These are phyloP conservation scores for Solanum acaule DNA, from an alignment of 257 asterid species.

Conservation along the genomic window DNA sequence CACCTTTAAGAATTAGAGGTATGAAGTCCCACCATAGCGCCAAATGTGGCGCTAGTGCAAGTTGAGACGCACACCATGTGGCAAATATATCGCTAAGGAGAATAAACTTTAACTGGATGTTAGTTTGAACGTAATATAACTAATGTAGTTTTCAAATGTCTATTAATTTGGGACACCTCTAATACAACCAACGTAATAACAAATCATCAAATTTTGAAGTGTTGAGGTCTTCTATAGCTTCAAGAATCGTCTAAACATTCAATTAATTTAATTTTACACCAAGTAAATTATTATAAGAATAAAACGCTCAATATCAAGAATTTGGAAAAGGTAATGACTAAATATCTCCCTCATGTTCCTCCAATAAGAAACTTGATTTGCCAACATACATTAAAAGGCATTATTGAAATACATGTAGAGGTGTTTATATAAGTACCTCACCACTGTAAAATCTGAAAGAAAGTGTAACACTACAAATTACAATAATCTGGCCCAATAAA, in stretches of 20 bases:
- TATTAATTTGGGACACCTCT: no score
- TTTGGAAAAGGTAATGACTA: not conserved
- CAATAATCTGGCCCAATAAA: not conserved
- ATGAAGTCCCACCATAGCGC: not conserved
- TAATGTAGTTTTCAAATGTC: no score
- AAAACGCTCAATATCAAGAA: not conserved
- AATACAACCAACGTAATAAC: no score
- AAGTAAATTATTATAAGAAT: no score
- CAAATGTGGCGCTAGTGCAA: not conserved
- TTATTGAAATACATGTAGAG: not conserved
- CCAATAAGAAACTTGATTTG: not conserved
- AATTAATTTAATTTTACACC: no score
- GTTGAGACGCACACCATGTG: not conserved
- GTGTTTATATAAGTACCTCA: not conserved
- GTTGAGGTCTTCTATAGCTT: not conserved
- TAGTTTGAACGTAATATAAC: no score
- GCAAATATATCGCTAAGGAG: not conserved
- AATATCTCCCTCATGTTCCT: not conserved
- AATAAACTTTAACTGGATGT: no score
- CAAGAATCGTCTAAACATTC: not conserved
- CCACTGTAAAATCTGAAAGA: not conserved
- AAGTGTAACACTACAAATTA: not conserved
- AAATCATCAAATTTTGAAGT: not conserved
- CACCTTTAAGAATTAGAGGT: not conserved
- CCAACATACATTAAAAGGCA: not conserved